Base-by-base conservation (phyloP, 2,329 filamentous ascomycete genomes). In the Esteya vermicola region DNA sequence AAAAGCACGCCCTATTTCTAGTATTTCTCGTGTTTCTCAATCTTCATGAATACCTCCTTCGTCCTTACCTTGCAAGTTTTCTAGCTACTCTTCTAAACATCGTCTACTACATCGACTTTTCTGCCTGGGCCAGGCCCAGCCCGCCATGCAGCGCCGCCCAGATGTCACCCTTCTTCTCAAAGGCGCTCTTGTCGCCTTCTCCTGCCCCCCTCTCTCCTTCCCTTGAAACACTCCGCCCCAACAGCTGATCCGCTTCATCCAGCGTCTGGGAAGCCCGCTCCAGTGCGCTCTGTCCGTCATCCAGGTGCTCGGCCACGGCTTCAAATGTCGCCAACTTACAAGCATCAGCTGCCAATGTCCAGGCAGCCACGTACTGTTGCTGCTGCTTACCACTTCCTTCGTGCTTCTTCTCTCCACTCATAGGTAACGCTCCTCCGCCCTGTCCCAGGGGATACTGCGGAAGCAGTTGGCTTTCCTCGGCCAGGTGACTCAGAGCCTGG, bases 401-500 rank as follows among this genome's bases (percentile, higher is more conserved):
- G 9, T n/a, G n/a, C n/a, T n/a, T n/a, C n/a, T n/a, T n/a, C n/a
- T n/a, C n/a, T n/a, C n/a, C n/a, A n/a, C n/a, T n/a, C n/a, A n/a
- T n/a, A n/a, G n/a, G n/a, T n/a, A n/a, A n/a, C n/a, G n/a, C n/a
- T n/a, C n/a, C n/a, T n/a, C 35, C 28, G 16, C 22, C 36, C 38
- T n/a, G n/a, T 3, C 25, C 16, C 10, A 38, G 30, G 18, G 70
- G 65, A 45, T 75, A 64, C 9, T 61, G 57, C 2, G 67, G 67
- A 12, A 81, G 61, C 14, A 81, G 57, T 46, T 76, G 72, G 49
- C 75, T 80, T 51, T 79, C 75, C 36, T 79, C 69, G 10, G 67
- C 64, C 3, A 80, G 58, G 42, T 67, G 70, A 36, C 66, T 63
- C 8, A 80, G 57, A 2, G 58, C 52, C 51, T 71, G 65, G 39